Conservation (phyloP, 345 rosid genomes). For the Excoecaria agallocha region DNA sequence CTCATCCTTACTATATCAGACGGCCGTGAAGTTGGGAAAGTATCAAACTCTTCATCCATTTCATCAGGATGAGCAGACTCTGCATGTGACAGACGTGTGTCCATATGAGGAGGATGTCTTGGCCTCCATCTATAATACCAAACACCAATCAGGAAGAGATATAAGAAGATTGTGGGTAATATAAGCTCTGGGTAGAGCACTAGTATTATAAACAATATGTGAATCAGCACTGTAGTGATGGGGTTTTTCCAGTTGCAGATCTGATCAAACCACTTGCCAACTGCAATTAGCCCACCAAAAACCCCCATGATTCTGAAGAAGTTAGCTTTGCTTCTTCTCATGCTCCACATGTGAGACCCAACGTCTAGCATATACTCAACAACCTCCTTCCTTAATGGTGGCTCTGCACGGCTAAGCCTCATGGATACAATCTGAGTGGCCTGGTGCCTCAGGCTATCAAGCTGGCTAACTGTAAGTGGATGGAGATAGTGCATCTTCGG, state of each 20-base stretch:
- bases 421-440: conserved; percentile 83
- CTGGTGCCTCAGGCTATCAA: conserved; percentile 75
- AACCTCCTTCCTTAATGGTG: conserved; percentile 77
- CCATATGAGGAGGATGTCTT: conserved; percentile 91
- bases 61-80: conserved; percentile 70
- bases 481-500: conserved; percentile 92
- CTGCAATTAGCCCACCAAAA: conserved; percentile 56
- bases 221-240: conserved; percentile 70
- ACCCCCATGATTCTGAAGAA: conserved; percentile 77
- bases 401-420: conserved; percentile 81
- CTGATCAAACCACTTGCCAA: conserved; percentile 74
- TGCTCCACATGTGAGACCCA: conserved; percentile 86
- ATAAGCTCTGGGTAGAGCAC: conserved; percentile 87
- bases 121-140: conserved; percentile 90
- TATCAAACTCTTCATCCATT: conserved; percentile 91
- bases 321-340: conserved; percentile 93
- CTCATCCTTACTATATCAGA: conserved; percentile 65
- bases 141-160: conserved; percentile 84
- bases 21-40: conserved; percentile 59
- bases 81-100: conserved; percentile 76
- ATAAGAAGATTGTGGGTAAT: conserved; percentile 82
- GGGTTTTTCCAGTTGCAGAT: conserved; percentile 92
- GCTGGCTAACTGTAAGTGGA: conserved; percentile 71
- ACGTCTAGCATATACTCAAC: conserved; percentile 97
- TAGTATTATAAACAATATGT: conserved; percentile 74